phyloP scores from a whole-genome alignment of 495 filamentous ascomycete species.

The Talaromyces liani region DNA sequence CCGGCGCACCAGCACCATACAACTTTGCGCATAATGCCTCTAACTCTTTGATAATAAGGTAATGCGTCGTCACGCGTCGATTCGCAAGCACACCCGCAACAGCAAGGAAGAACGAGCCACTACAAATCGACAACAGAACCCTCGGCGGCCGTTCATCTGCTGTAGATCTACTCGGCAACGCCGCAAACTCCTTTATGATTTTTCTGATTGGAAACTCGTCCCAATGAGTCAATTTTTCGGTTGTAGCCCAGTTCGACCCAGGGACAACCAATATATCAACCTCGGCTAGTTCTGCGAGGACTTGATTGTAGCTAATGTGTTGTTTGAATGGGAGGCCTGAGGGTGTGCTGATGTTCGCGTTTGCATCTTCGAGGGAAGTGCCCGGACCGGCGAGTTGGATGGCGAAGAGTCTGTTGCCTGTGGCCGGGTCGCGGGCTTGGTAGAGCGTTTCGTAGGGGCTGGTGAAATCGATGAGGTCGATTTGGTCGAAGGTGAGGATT shows the following conservation, averaged over 20 bases:
- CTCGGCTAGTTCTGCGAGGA: neutral
- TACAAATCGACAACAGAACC: neutral
- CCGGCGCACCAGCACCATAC: neutral
- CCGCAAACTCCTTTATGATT: neutral
- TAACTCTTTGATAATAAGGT: neutral
- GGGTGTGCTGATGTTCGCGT: neutral
- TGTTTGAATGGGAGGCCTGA: neutral
- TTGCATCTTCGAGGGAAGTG: neutral
- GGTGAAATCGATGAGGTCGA: neutral
- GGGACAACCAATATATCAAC: slow-evolving; percentile 1
- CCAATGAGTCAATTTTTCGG: neutral
- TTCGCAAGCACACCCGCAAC: neutral
- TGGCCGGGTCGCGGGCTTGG: neutral
- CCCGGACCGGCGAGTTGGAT: neutral
- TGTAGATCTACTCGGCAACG: neutral
- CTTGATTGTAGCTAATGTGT: neutral
- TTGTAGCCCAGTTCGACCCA: neutral
- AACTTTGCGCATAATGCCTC: neutral
- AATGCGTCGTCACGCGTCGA: neutral
- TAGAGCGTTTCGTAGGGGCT: slow-evolving; percentile 1
- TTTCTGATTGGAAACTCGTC: neutral
- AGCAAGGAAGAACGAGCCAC: slow-evolving; percentile 3
- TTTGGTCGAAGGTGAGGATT: slow-evolving; percentile 4
- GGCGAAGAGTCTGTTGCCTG: neutral
- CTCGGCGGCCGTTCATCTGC: neutral